A percentile compares a stretch with the other conserved stretches of the same genome.
Conservation (phyloP, 2,329 filamentous ascomycete genomes). For the Tolypocladium sp. region DNA sequence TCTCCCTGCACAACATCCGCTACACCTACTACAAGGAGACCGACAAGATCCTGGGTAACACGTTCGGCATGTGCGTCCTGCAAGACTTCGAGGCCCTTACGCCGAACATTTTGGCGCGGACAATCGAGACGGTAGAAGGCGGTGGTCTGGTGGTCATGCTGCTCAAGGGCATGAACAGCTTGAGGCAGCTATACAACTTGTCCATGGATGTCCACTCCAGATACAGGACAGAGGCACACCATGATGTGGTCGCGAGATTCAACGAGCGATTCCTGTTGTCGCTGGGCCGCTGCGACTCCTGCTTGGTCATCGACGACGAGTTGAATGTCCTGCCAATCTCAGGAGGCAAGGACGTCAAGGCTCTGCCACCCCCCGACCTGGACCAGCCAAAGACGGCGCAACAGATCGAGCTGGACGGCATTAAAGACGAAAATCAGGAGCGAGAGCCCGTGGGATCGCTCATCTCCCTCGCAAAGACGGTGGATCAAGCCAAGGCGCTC, state of each 20-base stretch:
- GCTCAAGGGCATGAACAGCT: slow-evolving; percentile 90
- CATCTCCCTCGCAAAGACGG: slow-evolving; percentile 76
- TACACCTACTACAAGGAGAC: slow-evolving; percentile 99
- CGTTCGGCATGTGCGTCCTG: slow-evolving; percentile 95
- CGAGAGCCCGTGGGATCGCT: slow-evolving; percentile 79
- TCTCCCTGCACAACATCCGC: slow-evolving; percentile 91
- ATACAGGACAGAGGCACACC: slow-evolving; percentile 92
- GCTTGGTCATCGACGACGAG: slow-evolving; percentile 94
- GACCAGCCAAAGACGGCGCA: slow-evolving; percentile 65
- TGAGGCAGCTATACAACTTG: slow-evolving; percentile 94
- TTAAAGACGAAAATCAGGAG: slow-evolving; percentile 82
- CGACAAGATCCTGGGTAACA: slow-evolving; percentile 96
- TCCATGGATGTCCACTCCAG: slow-evolving; percentile 97
- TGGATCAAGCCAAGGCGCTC: slow-evolving; percentile 95
- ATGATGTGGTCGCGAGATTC: slow-evolving; percentile 90
- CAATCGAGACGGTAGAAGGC: slow-evolving; percentile 95
- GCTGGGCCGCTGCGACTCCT: slow-evolving; percentile 87
- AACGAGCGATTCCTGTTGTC: slow-evolving; percentile 97
- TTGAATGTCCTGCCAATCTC: slow-evolving; percentile 96
- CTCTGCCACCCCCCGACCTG: slow-evolving; percentile 65
- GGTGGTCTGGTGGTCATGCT: slow-evolving; percentile 85
- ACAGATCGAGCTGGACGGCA: slow-evolving; percentile 67
- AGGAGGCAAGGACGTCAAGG: slow-evolving; percentile 81
- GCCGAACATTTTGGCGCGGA: slow-evolving; percentile 89
- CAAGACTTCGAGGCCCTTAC: slow-evolving; percentile 98